Conservation (phyloP, 176 grass and related monocot species). For the Cenchrus americanus region DNA sequence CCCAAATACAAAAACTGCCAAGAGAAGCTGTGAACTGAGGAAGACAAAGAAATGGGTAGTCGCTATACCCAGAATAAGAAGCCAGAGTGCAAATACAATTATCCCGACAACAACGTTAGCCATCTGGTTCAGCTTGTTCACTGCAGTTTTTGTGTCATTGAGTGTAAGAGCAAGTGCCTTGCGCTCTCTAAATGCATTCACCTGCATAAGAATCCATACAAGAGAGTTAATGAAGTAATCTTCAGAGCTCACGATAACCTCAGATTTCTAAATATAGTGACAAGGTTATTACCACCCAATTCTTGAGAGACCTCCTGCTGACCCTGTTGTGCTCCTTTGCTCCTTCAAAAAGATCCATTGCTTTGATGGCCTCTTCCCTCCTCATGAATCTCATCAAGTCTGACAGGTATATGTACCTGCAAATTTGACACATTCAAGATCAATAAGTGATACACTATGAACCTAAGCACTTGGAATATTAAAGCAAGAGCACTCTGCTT, state of each 20-base stretch:
- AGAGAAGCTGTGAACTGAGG: slow-evolving; percentile 65
- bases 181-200: slow-evolving; percentile 71
- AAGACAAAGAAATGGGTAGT: slow-evolving; percentile 68
- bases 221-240: slow-evolving; percentile 2
- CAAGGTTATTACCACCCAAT: slow-evolving; percentile 89
- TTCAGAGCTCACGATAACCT: neutral
- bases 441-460: neutral
- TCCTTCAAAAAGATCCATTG: slow-evolving; percentile 84
- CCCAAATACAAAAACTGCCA: slow-evolving; percentile 79
- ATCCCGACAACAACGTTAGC: slow-evolving; percentile 50
- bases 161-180: slow-evolving; percentile 68
- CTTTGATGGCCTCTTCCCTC: slow-evolving; percentile 65
- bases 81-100: slow-evolving; percentile 57
- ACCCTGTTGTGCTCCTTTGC: slow-evolving; percentile 71
- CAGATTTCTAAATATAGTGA: slow-evolving; percentile 1
- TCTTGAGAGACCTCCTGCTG: slow-evolving; percentile 78
- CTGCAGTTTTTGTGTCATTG: slow-evolving; percentile 75
- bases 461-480: neutral
- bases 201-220: slow-evolving; percentile 47
- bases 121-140: slow-evolving; percentile 71
- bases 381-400: slow-evolving; percentile 84
- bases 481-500: neutral
- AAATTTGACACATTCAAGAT: slow-evolving; percentile 11
- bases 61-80: slow-evolving; percentile 66
- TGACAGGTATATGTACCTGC: slow-evolving; percentile 81